Conservation (phyloP, 78 protist species). For the Dictyostelium discoideum region DNA sequence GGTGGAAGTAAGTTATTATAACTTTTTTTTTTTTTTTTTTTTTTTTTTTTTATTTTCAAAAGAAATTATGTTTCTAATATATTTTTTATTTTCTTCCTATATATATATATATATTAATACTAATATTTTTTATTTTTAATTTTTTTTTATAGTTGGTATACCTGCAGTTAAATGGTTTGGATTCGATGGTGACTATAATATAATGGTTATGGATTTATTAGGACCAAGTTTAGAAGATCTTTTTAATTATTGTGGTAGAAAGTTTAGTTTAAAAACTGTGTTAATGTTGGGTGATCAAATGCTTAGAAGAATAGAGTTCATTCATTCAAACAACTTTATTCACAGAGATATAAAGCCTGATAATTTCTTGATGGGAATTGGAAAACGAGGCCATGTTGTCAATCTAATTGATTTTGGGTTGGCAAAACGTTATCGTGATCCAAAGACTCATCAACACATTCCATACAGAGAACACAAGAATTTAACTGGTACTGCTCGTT, state of each 20-base stretch:
- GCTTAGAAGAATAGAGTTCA: conserved; percentile 86
- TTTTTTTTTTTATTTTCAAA: too few relatives aligned
- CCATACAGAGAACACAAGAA: conserved; percentile 97
- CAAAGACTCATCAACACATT: conserved; percentile 96
- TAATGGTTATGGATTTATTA: conserved; percentile 98
- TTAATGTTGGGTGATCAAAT: conserved; percentile 97
- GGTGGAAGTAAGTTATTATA: conserved; percentile 60
- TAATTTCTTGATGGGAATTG: conserved; percentile 96
- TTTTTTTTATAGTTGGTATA: conserved; percentile 78
- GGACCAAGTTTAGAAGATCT: conserved; percentile 99
- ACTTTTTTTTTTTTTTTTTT: not conserved
- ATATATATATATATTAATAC: too few relatives aligned
- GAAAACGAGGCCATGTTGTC: conserved; percentile 82
- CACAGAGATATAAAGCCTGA: conserved; percentile 95
- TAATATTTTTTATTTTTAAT: too few relatives aligned
- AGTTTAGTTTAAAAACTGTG: conserved; percentile 88
- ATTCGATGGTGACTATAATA: conserved; percentile 96
- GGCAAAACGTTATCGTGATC: conserved; percentile 97
- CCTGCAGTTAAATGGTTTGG: conserved; percentile 98
- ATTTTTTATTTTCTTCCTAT: too few relatives aligned
- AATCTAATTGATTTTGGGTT: conserved; percentile 98
- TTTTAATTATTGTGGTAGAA: conserved; percentile 95
- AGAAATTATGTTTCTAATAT: too few relatives aligned
- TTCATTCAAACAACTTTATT: conserved; percentile 94
- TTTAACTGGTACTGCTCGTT: conserved; percentile 98